phyloP scores from a whole-genome alignment of 2,329 filamentous ascomycete species.

The Monosporascus ibericus region DNA sequence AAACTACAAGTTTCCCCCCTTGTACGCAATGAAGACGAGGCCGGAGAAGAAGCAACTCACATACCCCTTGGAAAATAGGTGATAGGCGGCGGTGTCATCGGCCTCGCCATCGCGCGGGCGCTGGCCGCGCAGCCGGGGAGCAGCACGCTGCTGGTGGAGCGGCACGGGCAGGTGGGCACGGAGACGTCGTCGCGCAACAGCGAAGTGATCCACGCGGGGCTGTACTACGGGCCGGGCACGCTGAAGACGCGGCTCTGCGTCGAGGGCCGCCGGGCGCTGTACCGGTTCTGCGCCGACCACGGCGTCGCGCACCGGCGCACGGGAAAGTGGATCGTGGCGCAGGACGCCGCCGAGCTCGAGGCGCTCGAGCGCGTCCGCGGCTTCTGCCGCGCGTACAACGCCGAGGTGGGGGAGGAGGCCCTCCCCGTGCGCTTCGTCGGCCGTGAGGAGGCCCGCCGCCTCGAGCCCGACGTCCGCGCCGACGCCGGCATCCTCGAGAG shows the following conservation, averaged over 20 bases:
- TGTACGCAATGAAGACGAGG: too few species aligned
- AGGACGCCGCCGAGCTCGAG: conserved; percentile 64
- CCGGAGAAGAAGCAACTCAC: too few species aligned
- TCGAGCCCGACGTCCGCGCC: conserved; percentile 73
- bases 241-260: conserved; percentile 85
- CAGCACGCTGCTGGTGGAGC: conserved; percentile 74
- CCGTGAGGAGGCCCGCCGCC: conserved; percentile 49
- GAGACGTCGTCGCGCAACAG: conserved; percentile 89
- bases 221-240: conserved; percentile 74
- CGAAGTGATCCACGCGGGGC: conserved; percentile 92
- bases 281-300: conserved; percentile 65
- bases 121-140: conserved; percentile 58
- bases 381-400: conserved; percentile 29
- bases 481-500: conserved; percentile 72
- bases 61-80: conserved; percentile 30
- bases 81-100: conserved; percentile 62
- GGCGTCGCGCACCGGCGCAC: conserved; percentile 66
- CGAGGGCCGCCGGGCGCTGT: conserved; percentile 68
- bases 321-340: conserved; percentile 94
- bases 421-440: conserved; percentile 51
- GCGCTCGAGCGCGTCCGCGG: conserved; percentile 48
- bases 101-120: conserved; percentile 70
- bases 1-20: background rate
- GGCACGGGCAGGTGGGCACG: conserved; percentile 67
- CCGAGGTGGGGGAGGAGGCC: conserved; percentile 17